phyloP scores from a whole-genome alignment of 1,139 yeast species.

The Geotrichum siamense region DNA sequence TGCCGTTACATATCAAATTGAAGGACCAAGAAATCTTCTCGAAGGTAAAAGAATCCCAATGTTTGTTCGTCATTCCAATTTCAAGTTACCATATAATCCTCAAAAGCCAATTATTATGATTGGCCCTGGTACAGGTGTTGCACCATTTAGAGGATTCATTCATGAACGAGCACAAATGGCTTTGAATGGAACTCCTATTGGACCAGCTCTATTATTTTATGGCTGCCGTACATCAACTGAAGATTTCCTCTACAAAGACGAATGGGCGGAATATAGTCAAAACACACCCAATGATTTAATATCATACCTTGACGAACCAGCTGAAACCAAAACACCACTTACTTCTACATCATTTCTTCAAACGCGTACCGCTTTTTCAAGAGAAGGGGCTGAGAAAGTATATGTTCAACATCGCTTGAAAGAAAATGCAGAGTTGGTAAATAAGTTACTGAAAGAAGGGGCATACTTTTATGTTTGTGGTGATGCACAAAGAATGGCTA shows the following conservation, averaged over 20 bases:
- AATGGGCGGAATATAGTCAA: slow-evolving; percentile 50
- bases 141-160: slow-evolving; percentile 91
- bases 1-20: slow-evolving; percentile 56
- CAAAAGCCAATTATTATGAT: slow-evolving; percentile 79
- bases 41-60: slow-evolving; percentile 62
- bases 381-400: slow-evolving; percentile 59
- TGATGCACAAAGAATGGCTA: slow-evolving; percentile 93
- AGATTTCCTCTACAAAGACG: slow-evolving; percentile 77
- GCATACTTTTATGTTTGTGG: slow-evolving; percentile 95
- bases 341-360: slow-evolving; percentile 32
- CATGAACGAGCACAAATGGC: slow-evolving; percentile 67
- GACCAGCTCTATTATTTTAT: slow-evolving; percentile 69
- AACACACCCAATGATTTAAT: slow-evolving; percentile 41
- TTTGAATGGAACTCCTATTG: slow-evolving; percentile 52
- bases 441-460: slow-evolving; percentile 58
- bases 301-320: slow-evolving; percentile 53
- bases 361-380: slow-evolving; percentile 78
- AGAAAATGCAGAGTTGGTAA: slow-evolving; percentile 50
- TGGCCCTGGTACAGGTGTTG: slow-evolving; percentile 99
- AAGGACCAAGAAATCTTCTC: slow-evolving; percentile 59
- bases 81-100: slow-evolving; percentile 87
- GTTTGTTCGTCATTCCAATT: slow-evolving; percentile 90
- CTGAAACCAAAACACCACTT: slow-evolving; percentile 12
- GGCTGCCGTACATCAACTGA: slow-evolving; percentile 75
- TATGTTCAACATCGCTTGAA: slow-evolving; percentile 79